These are phyloP conservation scores for Plectranthus barbatus DNA, from an alignment of 257 asterid genomes.

Conservation along the genomic window DNA sequence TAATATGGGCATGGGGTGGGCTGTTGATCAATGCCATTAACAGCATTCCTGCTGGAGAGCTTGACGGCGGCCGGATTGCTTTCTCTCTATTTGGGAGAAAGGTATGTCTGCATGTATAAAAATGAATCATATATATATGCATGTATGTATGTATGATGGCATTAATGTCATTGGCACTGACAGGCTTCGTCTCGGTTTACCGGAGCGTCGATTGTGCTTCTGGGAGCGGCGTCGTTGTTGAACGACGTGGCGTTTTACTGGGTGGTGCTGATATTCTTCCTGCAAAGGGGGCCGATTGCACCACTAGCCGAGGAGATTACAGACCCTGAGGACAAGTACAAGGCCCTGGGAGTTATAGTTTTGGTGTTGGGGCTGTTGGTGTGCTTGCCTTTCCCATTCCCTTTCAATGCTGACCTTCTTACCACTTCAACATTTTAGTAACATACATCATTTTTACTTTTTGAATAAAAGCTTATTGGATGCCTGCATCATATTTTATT, in stretches of 20 bases:
- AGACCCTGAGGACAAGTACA: slow-evolving; percentile 54
- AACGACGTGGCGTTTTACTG: slow-evolving; percentile 89
- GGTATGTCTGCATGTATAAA: slow-evolving; percentile 33
- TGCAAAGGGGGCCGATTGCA: slow-evolving; percentile 94
- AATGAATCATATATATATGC: neutral
- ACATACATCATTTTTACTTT: too few relatives aligned
- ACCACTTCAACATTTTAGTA: too few relatives aligned
- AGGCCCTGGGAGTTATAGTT: slow-evolving; percentile 50
- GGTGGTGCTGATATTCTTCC: slow-evolving; percentile 82
- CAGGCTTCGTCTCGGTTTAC: slow-evolving; percentile 72
- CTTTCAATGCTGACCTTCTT: slow-evolving; percentile 55
- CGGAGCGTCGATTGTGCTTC: slow-evolving; percentile 61
- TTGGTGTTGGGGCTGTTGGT: slow-evolving; percentile 69
- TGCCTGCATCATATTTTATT: too few relatives aligned
- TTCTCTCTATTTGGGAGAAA: slow-evolving; percentile 94
- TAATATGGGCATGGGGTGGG: slow-evolving; percentile 93
- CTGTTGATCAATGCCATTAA: slow-evolving; percentile 88
- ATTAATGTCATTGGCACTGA: too few relatives aligned
- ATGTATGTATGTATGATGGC: slow-evolving; percentile 6
- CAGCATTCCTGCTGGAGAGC: slow-evolving; percentile 97
- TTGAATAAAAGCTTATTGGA: too few relatives aligned
- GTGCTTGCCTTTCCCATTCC: slow-evolving; percentile 89
- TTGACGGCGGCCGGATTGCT: slow-evolving; percentile 90
- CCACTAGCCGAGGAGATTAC: slow-evolving; percentile 83
- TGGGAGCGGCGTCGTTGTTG: slow-evolving; percentile 68